Base-by-base conservation (phyloP, 768 basidiomycete species). In the Lentinus tigrinus region DNA sequence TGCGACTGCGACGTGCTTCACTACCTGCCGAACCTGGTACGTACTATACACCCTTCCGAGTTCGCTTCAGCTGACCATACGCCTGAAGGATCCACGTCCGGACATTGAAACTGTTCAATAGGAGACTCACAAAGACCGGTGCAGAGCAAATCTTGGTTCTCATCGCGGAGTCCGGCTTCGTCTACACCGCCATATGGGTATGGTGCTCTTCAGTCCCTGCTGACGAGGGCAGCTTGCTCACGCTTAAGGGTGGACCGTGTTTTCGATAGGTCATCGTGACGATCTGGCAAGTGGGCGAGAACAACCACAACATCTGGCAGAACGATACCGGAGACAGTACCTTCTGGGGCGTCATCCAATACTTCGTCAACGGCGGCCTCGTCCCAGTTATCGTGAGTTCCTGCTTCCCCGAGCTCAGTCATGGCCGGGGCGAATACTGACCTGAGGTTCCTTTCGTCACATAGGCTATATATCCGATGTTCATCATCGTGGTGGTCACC, bases 381-480 rank as follows among this genome's bases (percentile, higher is more conserved):
- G 28, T 52, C 37, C 50, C 50, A 1, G 7, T 52, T 16, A 31
- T 52, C 14, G 50, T 52, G 37, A 21, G 50, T 26, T 17, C n/a
- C n/a, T 19, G 28, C 23, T 4, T 5, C 19, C 7, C 8, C 9
- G 4, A 21, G 6, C 6, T 27, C 47, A 26, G 23, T 16, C 7
- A 11, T 3, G 6, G n/a, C n/a, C 28, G 13, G 10, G n/a, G n/a
- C n/a, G n/a, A 4, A 4, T 31, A 8, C 17, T 26, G 13, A 10
- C n/a, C n/a, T n/a, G n/a, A n/a, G n/a, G n/a, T n/a, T n/a, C n/a
- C n/a, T n/a, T 7, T 17, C 31, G n/a, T n/a, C n/a, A n/a, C n/a
- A n/a, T n/a, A 52, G 50, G 50, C 50, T 36, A 52, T 52, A 28
- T 52, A 52, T 14, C 50, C 50, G 4, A 52, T 40, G 50, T 10